Evolutionary conservation across 768 basidiomycete genomes (phyloP), one percentile per base, ranked within the genome.

Genomic region (Candolleomyces aberdarensis): DNA sequence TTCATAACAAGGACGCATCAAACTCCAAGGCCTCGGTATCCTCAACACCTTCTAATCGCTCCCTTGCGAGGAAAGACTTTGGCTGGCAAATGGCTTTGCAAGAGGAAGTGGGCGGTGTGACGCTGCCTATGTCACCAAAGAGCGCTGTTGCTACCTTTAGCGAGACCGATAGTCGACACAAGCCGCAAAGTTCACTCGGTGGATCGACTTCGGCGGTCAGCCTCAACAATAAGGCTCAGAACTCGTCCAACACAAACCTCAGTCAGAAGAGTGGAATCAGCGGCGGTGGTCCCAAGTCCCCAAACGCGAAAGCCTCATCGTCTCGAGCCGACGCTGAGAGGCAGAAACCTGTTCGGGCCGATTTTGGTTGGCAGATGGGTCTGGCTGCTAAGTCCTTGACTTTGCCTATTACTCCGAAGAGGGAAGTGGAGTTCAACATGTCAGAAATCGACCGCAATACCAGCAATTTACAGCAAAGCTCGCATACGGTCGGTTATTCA

Each of bases 51-150:
- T 36, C 49, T 3, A 17, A 43, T 11, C 26, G 40, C 1, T 43
- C 55, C n/a, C 20, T 56, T 26, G 55, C 36, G 7, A 60, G 56
- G 56, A 61, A 61, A 29, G 60, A 61, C 17, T 50, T 61, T 29
- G 60, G 60, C 19, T 61, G 60, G 60, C 60, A 61, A 32, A 20
- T 61, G 56, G 60, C 47, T 15, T 44, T 61, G 44, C 60, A 61
- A 22, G n/a, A 59, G 14, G 22, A 50, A 14, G 22, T 52, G 13
- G 49, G 47, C 29, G 49, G 13, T 11, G 4, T 57, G 15, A 49
- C 29, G 15, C 29, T 48, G 10, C 54, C 54, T 36, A 36, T 36
- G 36, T 36, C 36, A 36, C 36, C 36, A 2, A 36, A 36, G 36
- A 36, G 36, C 36, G 36, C 8, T 11, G 36, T 36, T 11, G 6